Conservation (phyloP, 768 basidiomycete species). For the Agrocybe pediades region DNA sequence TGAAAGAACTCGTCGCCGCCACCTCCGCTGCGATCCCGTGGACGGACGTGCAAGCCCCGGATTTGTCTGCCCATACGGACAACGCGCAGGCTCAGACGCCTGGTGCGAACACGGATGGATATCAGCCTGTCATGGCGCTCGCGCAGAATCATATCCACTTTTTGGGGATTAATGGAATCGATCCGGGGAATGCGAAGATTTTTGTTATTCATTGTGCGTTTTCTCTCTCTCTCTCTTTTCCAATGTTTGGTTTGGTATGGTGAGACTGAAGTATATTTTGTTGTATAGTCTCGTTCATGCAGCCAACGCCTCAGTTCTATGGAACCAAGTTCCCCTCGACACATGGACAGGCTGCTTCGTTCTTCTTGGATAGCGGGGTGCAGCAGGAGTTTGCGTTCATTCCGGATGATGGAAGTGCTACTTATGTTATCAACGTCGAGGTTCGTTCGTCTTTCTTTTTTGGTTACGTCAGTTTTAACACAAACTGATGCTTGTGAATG, state of each 20-base stretch:
- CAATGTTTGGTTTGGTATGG: too few species aligned
- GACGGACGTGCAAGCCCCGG: slow-evolving; percentile 58
- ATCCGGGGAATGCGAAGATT: slow-evolving; percentile 73
- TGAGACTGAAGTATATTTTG: background rate
- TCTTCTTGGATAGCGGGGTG: slow-evolving; percentile 62
- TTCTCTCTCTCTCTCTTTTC: background rate
- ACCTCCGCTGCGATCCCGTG: slow-evolving; percentile 61
- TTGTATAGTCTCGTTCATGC: slow-evolving; percentile 71
- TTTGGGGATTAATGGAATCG: slow-evolving; percentile 65
- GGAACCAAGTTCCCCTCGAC: slow-evolving; percentile 63
- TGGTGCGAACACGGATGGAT: slow-evolving; percentile 41
- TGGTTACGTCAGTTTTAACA: background rate
- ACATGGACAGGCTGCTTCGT: slow-evolving; percentile 69
- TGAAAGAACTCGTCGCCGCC: slow-evolving; percentile 64
- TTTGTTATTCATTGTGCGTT: slow-evolving; percentile 87
- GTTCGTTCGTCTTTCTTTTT: slow-evolving; percentile 25
- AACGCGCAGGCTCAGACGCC: background rate
- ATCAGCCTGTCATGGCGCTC: slow-evolving; percentile 76
- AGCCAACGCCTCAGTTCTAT: slow-evolving; percentile 68
- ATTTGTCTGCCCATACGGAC: slow-evolving; percentile 36
- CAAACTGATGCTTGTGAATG: background rate
- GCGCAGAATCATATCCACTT: slow-evolving; percentile 90
- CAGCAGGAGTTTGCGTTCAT: slow-evolving; percentile 64
- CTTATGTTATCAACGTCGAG: slow-evolving; percentile 63
- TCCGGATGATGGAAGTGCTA: slow-evolving; percentile 69